Conservation (phyloP, 1,139 yeast species). For the Saccharomyces pastorianus region DNA sequence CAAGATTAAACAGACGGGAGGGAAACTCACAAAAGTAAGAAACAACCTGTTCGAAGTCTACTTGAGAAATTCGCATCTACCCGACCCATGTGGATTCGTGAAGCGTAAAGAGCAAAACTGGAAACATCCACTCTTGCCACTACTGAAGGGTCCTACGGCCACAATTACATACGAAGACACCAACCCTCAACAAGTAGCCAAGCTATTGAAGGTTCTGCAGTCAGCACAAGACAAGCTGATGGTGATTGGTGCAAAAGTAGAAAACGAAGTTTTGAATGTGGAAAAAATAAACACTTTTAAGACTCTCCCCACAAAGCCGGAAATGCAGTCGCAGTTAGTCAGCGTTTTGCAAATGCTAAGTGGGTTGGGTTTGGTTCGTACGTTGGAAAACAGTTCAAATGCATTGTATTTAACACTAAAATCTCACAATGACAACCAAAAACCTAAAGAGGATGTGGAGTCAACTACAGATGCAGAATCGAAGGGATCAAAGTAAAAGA, state of each 20-base stretch:
- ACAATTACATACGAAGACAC: constrained; percentile 60
- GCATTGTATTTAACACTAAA: constrained; percentile 67
- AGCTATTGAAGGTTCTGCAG: constrained; percentile 54
- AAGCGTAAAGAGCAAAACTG: constrained; percentile 37
- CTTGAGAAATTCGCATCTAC: constrained; percentile 57
- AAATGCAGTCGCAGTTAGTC: constrained; percentile 71
- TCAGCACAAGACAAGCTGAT: constrained; percentile 63
- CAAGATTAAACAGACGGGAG: constrained; percentile 58
- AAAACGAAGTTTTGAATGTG: constrained; percentile 47
- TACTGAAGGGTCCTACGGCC: constrained; percentile 81
- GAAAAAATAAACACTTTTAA: constrained; percentile 55
- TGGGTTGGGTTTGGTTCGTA: constrained; percentile 82
- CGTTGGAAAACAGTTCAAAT: constrained; percentile 62
- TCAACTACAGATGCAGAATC: background rate
- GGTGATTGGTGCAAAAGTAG: constrained; percentile 78
- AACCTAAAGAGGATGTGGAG: background rate
- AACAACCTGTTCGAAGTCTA: constrained; percentile 66
- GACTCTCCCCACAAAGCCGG: constrained; percentile 61
- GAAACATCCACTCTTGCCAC: constrained; percentile 58
- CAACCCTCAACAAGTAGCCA: constrained; percentile 61
- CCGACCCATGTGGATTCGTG: constrained; percentile 66
- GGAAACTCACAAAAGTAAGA: constrained; percentile 57
- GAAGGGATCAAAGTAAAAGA: background rate
- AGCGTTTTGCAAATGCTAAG: constrained; percentile 79
- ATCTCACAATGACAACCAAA: constrained; percentile 37